phyloP scores from a whole-genome alignment of 2,329 filamentous ascomycete genomes.

The Ophiostoma sp. region DNA sequence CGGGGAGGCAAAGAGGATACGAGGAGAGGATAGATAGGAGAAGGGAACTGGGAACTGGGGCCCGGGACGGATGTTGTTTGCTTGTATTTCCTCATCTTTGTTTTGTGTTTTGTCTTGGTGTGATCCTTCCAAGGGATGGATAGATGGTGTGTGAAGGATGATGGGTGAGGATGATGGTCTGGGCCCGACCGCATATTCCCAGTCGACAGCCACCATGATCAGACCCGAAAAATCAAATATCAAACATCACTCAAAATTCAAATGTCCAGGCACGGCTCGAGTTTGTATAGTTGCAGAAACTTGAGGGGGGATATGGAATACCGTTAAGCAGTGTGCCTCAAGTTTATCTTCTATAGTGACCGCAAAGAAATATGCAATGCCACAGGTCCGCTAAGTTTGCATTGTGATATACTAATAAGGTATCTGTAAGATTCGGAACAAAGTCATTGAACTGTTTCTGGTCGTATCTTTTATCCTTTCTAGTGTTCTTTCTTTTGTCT shows the following conservation, averaged over 20 bases:
- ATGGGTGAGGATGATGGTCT: background rate
- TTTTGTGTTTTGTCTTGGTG: slow-evolving; percentile 1
- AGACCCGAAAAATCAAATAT: no score
- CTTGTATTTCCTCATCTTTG: background rate
- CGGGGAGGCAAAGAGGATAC: background rate
- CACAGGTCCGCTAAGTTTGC: no score
- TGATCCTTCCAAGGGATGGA: background rate
- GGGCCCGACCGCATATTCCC: background rate
- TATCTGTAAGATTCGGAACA: background rate
- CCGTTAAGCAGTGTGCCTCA: no score
- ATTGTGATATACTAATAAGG: background rate
- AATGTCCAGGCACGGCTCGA: no score
- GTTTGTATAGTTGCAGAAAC: no score
- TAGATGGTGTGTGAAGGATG: background rate
- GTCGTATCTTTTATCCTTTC: background rate
- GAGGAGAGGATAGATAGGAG: background rate
- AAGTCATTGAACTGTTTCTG: background rate
- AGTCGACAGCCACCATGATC: no score
- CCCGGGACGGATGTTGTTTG: background rate
- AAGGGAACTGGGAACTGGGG: background rate
- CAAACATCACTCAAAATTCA: no score
- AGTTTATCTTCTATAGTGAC: no score
- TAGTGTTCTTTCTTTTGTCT: background rate
- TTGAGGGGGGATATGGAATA: no score
- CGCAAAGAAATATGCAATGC: no score